Conservation (phyloP, 495 filamentous ascomycete species). For the Podospora australis region DNA sequence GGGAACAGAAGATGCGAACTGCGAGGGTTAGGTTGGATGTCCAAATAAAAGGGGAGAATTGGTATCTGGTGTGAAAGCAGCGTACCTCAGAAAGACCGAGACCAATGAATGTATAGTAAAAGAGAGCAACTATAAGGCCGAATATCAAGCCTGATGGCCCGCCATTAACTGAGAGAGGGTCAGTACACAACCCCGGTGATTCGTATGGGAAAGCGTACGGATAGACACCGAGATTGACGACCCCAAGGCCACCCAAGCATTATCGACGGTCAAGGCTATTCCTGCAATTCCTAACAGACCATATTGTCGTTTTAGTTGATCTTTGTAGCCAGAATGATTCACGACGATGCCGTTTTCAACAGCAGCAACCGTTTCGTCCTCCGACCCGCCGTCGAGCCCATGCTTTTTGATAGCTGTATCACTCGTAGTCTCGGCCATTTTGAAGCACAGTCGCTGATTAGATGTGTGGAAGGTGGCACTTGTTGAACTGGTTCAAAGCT, state of each 20-base stretch:
- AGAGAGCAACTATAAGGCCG: slow-evolving; percentile 42
- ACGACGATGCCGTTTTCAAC: slow-evolving; percentile 33
- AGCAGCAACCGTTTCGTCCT: slow-evolving; percentile 30
- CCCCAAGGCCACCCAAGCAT: slow-evolving; percentile 51
- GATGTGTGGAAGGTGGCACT: too few species aligned
- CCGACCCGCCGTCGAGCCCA: slow-evolving; percentile 15
- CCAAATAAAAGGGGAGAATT: slow-evolving; percentile 9
- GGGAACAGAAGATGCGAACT: slow-evolving; percentile 73
- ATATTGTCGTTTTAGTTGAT: slow-evolving; percentile 52
- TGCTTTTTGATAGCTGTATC: background rate
- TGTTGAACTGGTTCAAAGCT: too few species aligned
- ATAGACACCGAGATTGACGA: slow-evolving; percentile 48
- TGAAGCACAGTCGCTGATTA: too few species aligned
- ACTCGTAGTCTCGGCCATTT: background rate
- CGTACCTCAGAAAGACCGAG: slow-evolving; percentile 38
- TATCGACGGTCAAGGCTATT: slow-evolving; percentile 47
- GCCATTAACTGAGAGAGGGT: slow-evolving; percentile 40
- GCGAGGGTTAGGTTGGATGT: background rate
- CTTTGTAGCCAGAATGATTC: slow-evolving; percentile 51
- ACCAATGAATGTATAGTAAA: slow-evolving; percentile 42
- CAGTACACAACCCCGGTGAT: background rate
- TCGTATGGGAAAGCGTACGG: slow-evolving; percentile 27
- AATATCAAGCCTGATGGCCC: slow-evolving; percentile 53
- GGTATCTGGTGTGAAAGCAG: background rate
- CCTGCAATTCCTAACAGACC: slow-evolving; percentile 45